phyloP scores from a whole-genome alignment of 805 yeast species.

The Peterozyma toletana region DNA sequence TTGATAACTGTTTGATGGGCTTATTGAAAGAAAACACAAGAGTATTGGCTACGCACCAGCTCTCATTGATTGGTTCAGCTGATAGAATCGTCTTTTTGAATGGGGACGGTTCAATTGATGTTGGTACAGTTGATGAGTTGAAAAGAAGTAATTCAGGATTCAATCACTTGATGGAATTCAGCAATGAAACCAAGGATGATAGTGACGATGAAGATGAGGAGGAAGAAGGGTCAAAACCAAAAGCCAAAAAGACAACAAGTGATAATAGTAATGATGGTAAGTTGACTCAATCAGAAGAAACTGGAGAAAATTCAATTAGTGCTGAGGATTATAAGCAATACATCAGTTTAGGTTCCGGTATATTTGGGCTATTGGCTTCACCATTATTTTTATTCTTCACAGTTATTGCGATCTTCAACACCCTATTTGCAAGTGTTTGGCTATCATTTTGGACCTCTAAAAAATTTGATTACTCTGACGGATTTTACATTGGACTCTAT shows the following conservation, averaged over 20 bases:
- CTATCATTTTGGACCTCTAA: conserved; percentile 68
- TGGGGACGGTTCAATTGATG: conserved; percentile 9
- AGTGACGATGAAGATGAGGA: conserved; percentile 15
- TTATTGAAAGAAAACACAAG: conserved; percentile 27
- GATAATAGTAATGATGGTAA: conserved; percentile 13
- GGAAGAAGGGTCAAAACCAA: background rate
- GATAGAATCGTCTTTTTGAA: conserved; percentile 20
- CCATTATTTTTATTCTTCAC: conserved; percentile 16
- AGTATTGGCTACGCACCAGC: conserved; percentile 32
- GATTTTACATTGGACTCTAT: conserved; percentile 67
- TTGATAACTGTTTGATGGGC: conserved; percentile 31
- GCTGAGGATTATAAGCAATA: conserved; percentile 41
- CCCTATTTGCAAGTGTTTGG: conserved; percentile 63
- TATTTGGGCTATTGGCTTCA: conserved; percentile 21
- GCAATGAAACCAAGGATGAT: conserved; percentile 22
- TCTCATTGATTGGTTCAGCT: conserved; percentile 30
- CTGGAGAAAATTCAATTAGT: conserved; percentile 28
- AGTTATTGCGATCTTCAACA: conserved; percentile 37
- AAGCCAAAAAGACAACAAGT: conserved; percentile 13
- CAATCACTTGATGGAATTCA: conserved; percentile 36
- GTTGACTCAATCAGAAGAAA: conserved; percentile 20
- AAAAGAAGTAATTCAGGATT: conserved; percentile 30
- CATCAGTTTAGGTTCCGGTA: conserved; percentile 48
- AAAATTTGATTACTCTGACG: conserved; percentile 37
- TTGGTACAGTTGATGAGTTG: conserved; percentile 3